Percentiles rank a stretch among this genome's conserved stretches.
Conservation (phyloP, 352 stramenopile genomes). For the Phytophthora sp. region DNA sequence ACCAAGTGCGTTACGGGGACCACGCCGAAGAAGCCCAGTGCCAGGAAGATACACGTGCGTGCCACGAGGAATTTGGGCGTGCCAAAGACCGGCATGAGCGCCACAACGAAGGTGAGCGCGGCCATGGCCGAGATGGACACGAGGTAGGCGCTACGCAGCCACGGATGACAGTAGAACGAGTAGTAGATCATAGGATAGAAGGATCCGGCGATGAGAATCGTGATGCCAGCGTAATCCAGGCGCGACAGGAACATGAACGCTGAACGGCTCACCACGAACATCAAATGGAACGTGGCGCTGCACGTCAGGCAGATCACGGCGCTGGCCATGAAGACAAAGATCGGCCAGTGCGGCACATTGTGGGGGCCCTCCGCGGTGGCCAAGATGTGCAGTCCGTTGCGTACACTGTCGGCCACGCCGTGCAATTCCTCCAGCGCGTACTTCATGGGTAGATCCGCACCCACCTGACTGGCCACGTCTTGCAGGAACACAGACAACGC, state of each 20-base stretch:
- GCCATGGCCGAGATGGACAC: slow-evolving; percentile 72
- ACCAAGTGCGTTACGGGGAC: slow-evolving; percentile 80
- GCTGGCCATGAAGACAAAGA: slow-evolving; percentile 87
- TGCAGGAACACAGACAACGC: slow-evolving; percentile 76
- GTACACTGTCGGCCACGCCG: slow-evolving; percentile 74
- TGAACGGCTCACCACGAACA: slow-evolving; percentile 82
- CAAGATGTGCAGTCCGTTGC: slow-evolving; percentile 82
- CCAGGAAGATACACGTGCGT: slow-evolving; percentile 80
- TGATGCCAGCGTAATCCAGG: slow-evolving; percentile 88
- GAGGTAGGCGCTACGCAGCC: slow-evolving; percentile 67
- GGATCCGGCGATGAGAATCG: slow-evolving; percentile 85
- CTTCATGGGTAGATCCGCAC: slow-evolving; percentile 76
- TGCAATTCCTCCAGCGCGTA: slow-evolving; percentile 80
- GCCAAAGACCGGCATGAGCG: slow-evolving; percentile 72
- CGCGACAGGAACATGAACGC: slow-evolving; percentile 81
- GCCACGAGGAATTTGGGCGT: slow-evolving; percentile 76
- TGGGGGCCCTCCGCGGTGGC: slow-evolving; percentile 63
- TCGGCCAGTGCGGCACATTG: slow-evolving; percentile 83
- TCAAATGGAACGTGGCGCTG: slow-evolving; percentile 83
- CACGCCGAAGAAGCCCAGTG: slow-evolving; percentile 82
- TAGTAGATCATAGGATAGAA: slow-evolving; percentile 92
- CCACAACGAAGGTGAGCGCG: slow-evolving; percentile 71
- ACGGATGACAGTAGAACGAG: slow-evolving; percentile 88
- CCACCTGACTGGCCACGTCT: slow-evolving; percentile 71
- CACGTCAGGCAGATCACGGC: slow-evolving; percentile 85